phyloP scores from a whole-genome alignment of 441 rosid species.

The Bruguiera hainesii region DNA sequence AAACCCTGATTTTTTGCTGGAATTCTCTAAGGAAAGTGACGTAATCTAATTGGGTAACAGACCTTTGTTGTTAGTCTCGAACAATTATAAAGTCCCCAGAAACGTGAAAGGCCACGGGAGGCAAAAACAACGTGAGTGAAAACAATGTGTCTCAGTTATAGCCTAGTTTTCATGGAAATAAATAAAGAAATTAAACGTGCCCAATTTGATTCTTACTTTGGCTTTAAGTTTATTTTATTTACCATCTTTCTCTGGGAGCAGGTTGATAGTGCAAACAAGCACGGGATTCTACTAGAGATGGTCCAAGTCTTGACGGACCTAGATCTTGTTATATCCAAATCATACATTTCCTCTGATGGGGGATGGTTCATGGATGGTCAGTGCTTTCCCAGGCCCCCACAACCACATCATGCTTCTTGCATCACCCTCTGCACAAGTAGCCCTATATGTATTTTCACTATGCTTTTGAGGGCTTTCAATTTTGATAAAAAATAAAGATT shows the following conservation, averaged over 20 bases:
- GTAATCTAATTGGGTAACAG: constrained; percentile 11
- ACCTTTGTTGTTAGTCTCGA: background rate
- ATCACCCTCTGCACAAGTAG: background rate
- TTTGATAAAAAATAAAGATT: no score
- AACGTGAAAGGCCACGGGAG: constrained; percentile 1
- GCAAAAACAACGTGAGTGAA: background rate
- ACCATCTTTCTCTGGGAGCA: constrained; percentile 18
- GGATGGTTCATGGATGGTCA: constrained; percentile 98
- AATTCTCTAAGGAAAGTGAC: background rate
- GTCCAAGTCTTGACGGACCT: constrained; percentile 95
- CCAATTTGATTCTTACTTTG: background rate
- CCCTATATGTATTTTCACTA: background rate
- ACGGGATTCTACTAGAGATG: constrained; percentile 87
- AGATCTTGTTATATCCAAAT: constrained; percentile 88
- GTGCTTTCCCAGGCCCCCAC: constrained; percentile 15
- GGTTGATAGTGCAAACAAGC: constrained; percentile 93
- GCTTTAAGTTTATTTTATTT: background rate
- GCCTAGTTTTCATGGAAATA: constrained; percentile 8
- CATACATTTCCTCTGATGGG: constrained; percentile 92
- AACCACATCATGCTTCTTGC: background rate
- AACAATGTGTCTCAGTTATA: background rate
- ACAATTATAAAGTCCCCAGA: background rate
- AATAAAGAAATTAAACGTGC: background rate
- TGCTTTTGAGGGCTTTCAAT: no score
- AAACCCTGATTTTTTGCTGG: background rate